Evolutionary conservation across 192 early-diverging fungal species (phyloP), one percentile per base, ranked within the genome.

Genomic region (Dimargaris verticillata): DNA sequence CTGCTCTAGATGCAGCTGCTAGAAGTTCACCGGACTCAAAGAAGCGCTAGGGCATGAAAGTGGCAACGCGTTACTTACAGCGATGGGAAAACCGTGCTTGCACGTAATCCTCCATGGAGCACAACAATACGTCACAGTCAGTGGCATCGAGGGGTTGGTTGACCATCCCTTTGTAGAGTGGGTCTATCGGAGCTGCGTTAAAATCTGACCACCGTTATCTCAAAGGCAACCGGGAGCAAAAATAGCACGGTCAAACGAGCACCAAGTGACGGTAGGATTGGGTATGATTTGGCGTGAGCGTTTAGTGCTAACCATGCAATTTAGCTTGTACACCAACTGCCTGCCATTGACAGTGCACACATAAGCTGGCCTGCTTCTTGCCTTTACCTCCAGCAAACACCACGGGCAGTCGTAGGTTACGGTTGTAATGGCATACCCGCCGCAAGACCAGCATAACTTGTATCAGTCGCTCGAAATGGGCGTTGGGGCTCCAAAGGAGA

Each of bases 161-260:
- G 12, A 28, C 28, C 53, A 55, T n/a, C 18, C n/a, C 18, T 55
- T 55, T 55, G 15, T 55, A 55, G 53, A 33, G 26, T 18, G 53
- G 53, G 26, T 55, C 53, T 9, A 18, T 55, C 22, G 53, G 53
- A 9, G 12, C 28, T 13, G 53, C 28, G 28, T 55, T 55, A 10
- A 55, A 55, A 55, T 55, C 53, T 28, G 33, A 38, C 33, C 33
- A 38, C 7, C 7, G 33, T 38, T 7, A 38, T 38, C 3, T 7
- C 33, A 38, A 38, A 38, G 7, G 33, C 7, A 7, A 38, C 33
- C 33, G 7, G 7, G 33, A 5, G 33, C 33, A 38, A 7, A 38
- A 38, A 38, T 2, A 38, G 33, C 33, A 38, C 7, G 33, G 33
- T 7, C 33, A 38, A 38, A 7, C 7, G 33, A 7, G 33, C 33